These are phyloP conservation scores for Rosa rugosa DNA, from an alignment of 306 rosid genomes.

Conservation along the genomic window DNA sequence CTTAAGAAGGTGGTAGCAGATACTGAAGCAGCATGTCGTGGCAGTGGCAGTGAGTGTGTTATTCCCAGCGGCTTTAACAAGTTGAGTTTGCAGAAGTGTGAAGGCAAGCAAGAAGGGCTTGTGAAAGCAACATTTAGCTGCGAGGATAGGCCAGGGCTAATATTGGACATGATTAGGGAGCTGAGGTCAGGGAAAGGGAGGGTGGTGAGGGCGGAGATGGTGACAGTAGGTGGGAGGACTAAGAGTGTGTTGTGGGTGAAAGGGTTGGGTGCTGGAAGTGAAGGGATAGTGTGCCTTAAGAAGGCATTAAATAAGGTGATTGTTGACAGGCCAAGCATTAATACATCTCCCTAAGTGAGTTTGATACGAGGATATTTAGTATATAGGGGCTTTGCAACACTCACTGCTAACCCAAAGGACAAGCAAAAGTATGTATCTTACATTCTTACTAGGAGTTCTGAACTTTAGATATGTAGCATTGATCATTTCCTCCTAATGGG, in stretches of 20 bases:
- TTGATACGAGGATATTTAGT: background rate
- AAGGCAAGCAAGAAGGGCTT: constrained; percentile 31
- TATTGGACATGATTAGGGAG: constrained; percentile 46
- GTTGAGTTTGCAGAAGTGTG: constrained; percentile 41
- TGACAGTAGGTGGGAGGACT: constrained; percentile 57
- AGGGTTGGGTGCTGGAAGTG: constrained; percentile 40
- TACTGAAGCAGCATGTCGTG: constrained; percentile 31
- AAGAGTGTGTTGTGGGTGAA: constrained; percentile 53
- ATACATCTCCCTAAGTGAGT: background rate
- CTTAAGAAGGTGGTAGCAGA: constrained; percentile 45
- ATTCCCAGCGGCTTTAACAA: constrained; percentile 50
- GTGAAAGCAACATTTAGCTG: constrained; percentile 60
- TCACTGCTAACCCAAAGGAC: background rate
- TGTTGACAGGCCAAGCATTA: constrained; percentile 30
- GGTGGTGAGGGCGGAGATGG: constrained; percentile 64
- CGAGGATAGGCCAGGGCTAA: constrained; percentile 56
- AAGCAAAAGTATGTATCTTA: background rate
- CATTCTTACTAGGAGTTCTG: background rate
- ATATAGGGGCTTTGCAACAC: background rate
- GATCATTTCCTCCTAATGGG: background rate
- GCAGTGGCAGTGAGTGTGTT: constrained; percentile 23
- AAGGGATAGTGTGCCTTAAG: constrained; percentile 40
- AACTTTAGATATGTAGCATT: background rate
- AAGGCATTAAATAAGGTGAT: constrained; percentile 43
- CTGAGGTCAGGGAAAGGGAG: constrained; percentile 41